Base-by-base conservation (phyloP, 768 basidiomycete species). In the Tubosaeta sp. region DNA sequence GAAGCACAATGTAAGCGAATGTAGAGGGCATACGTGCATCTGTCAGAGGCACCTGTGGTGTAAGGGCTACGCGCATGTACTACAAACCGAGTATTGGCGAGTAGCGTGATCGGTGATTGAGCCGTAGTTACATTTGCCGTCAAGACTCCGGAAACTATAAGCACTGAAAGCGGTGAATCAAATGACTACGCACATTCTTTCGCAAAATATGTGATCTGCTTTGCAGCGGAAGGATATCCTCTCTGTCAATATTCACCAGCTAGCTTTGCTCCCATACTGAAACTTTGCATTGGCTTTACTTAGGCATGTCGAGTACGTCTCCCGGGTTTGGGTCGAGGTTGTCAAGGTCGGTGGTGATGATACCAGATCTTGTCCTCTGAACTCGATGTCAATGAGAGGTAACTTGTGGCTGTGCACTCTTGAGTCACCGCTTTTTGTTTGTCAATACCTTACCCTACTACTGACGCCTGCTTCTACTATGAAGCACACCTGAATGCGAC, bases 161-260 rank as follows among this genome's bases (percentile, higher is more conserved):
- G 48, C 36, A 14, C 25, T 41, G 24, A 9, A 11, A 0, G 4
- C 6, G 18, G 25, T 22, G 16, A 27, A 41, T 8, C 22, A 10
- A n/a, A n/a, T n/a, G 4, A 49, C 34, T 16, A 72, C 82, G 54
- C 62, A 88, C 88, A 78, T 58, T 83, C 80, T 34, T 83, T 73
- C 14, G 84, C 93, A 44, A 79, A 75, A 29, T 73, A 69, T 25
- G 85, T 83, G 43, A 94, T 85, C 57, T 79, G 81, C 67, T 93
- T 86, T 12, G 92, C 92, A 9, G 82, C 84, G 22, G 83, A 80
- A 44, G 87, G 71, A 56, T 83, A 79, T 0, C 87, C 88, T 58
- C 83, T 78, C 54, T 86, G 73, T 87, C 91, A 92, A 61, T 95
- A 94, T 69, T 94, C 93, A 14, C 82, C 83, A 8, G 92, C 91